Evolutionary conservation across 441 rosid species (phyloP).

Genomic region (Arabidopsis lyrata): DNA sequence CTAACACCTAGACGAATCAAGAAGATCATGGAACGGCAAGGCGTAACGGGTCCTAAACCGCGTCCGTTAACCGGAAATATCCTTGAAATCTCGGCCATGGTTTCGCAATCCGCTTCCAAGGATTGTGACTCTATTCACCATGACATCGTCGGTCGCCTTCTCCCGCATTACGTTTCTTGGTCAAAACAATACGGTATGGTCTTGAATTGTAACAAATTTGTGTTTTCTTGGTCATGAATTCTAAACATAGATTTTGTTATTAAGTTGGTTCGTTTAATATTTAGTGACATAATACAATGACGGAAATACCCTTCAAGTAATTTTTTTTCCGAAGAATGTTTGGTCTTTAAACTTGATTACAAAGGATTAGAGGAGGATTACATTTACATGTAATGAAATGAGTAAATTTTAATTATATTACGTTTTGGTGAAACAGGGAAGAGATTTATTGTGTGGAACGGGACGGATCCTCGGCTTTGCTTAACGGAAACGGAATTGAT

Average conservation of each 20-base stretch:
- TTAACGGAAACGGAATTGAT: conserved; percentile 79
- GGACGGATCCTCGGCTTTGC: conserved; percentile 89
- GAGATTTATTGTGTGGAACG: conserved; percentile 88
- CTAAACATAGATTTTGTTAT: conserved; percentile 17
- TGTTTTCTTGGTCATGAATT: not conserved
- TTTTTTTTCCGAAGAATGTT: not conserved
- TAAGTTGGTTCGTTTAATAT: not conserved
- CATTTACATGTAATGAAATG: not conserved
- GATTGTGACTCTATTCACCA: conserved; percentile 73
- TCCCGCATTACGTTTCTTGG: conserved; percentile 89
- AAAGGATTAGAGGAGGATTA: not conserved
- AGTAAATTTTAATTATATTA: not conserved
- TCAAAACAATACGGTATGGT: conserved; percentile 72
- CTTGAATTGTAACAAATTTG: conserved; percentile 13
- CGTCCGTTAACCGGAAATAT: conserved; percentile 76
- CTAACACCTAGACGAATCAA: conserved; percentile 80
- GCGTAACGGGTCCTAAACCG: conserved; percentile 87
- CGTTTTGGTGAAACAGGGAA: conserved; percentile 57
- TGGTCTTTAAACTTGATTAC: not conserved
- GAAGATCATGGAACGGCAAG: conserved; percentile 81
- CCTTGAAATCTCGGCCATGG: conserved; percentile 64
- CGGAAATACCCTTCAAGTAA: not conserved
- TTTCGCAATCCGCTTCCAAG: conserved; percentile 64
- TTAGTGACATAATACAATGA: not conserved
- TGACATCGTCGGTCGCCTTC: conserved; percentile 78